These are phyloP conservation scores for Epichloe scottii DNA, from an alignment of 2,329 filamentous ascomycete species.

Conservation along the genomic window DNA sequence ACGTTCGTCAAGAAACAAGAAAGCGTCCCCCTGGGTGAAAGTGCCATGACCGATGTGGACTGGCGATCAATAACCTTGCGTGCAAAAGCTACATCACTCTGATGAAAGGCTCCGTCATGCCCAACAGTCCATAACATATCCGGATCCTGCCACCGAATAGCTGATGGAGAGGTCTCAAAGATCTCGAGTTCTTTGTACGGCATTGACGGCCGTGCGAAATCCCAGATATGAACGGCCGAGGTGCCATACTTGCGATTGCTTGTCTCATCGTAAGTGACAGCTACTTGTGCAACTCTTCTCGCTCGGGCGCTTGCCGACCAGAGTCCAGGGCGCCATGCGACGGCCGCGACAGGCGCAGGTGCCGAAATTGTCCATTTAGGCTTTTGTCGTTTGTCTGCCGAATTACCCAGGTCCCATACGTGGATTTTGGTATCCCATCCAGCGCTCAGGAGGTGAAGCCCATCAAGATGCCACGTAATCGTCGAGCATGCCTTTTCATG, in stretches of 20 bases:
- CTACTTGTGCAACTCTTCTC: constrained; percentile 47
- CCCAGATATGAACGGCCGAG: constrained; percentile 52
- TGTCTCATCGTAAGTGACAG: constrained; percentile 48
- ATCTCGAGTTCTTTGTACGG: constrained; percentile 53
- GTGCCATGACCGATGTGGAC: constrained; percentile 47
- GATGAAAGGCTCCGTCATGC: constrained; percentile 47
- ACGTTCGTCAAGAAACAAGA: constrained; percentile 51
- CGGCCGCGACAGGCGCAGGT: constrained; percentile 44
- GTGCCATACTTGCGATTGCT: constrained; percentile 41
- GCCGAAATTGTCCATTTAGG: constrained; percentile 49
- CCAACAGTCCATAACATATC: constrained; percentile 56
- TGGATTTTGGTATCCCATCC: constrained; percentile 49
- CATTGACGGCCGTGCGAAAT: constrained; percentile 53
- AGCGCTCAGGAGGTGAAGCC: constrained; percentile 51
- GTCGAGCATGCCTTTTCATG: constrained; percentile 48
- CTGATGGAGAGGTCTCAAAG: constrained; percentile 44
- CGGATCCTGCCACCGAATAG: constrained; percentile 50
- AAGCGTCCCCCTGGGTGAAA: constrained; percentile 44
- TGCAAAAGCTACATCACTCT: constrained; percentile 53
- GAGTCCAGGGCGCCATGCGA: constrained; percentile 51
- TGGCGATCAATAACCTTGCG: constrained; percentile 50
- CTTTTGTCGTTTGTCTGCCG: constrained; percentile 51
- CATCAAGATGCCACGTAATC: constrained; percentile 57
- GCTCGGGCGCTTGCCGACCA: constrained; percentile 54
- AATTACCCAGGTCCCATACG: constrained; percentile 51